A percentile compares a stretch with the other conserved stretches of the same genome.
These are phyloP conservation scores for Lipomyces yamadae DNA, from an alignment of 805 yeast genomes.

Conservation along the genomic window DNA sequence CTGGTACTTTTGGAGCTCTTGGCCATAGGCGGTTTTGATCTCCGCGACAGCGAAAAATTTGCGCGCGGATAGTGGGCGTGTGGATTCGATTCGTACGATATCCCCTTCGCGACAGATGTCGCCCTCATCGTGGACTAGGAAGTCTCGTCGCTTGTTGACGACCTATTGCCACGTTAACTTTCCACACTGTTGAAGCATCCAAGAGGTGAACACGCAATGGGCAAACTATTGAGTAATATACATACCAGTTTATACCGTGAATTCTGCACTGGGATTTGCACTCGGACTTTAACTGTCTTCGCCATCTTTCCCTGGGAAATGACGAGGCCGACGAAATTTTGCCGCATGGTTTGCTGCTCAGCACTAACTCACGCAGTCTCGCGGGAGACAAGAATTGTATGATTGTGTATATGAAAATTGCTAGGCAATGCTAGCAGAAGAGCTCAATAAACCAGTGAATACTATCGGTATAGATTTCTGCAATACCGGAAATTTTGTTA, in stretches of 20 bases:
- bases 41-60: slow-evolving; percentile 93
- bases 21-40: slow-evolving; percentile 62
- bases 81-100: slow-evolving; percentile 83
- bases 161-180: slow-evolving; percentile 48
- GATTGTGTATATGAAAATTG: too few species aligned
- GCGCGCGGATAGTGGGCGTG: slow-evolving; percentile 80
- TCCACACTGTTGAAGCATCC: background rate
- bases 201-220: background rate
- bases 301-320: slow-evolving; percentile 95
- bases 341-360: slow-evolving; percentile 75
- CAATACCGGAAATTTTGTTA: too few species aligned
- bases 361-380: background rate
- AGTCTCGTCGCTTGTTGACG: slow-evolving; percentile 76
- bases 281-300: slow-evolving; percentile 93
- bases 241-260: slow-evolving; percentile 46
- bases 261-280: slow-evolving; percentile 75
- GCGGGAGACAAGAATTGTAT: background rate
- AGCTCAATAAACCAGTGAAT: background rate
- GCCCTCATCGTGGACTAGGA: slow-evolving; percentile 91
- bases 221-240: background rate
- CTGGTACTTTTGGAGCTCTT: slow-evolving; percentile 22
- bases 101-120: slow-evolving; percentile 93
- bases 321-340: slow-evolving; percentile 88
- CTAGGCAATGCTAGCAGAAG: too few species aligned
- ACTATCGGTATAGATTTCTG: background rate